These are phyloP conservation scores for Vitis hybrid DNA, from an alignment of 177 flowering plant species.

Conservation along the genomic window DNA sequence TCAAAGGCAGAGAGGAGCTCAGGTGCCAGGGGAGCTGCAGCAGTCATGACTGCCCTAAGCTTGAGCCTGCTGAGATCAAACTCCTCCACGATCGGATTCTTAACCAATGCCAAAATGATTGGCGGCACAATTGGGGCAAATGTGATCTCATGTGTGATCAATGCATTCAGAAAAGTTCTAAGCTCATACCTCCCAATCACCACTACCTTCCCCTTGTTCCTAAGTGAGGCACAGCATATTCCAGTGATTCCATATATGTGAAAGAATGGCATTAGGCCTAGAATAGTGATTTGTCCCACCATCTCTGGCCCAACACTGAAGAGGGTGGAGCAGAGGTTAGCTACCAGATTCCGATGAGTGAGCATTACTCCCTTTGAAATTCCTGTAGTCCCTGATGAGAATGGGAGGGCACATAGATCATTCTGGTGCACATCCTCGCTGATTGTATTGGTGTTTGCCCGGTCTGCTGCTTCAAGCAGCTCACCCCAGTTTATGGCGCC, in stretches of 20 bases:
- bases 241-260: conserved; percentile 93
- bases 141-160: conserved; percentile 68
- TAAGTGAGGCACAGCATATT: conserved; percentile 80
- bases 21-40: conserved; percentile 97
- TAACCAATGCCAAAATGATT: conserved; percentile 70
- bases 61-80: conserved; percentile 75
- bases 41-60: conserved; percentile 84
- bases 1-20: conserved; percentile 72
- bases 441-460: conserved; percentile 26
- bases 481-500: conserved; percentile 67
- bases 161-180: conserved; percentile 57
- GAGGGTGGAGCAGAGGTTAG: conserved; percentile 87
- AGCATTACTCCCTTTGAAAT: conserved; percentile 93
- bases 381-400: conserved; percentile 98
- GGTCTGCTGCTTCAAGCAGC: conserved; percentile 68
- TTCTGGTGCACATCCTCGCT: conserved; percentile 41
- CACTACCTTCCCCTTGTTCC: conserved; percentile 92
- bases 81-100: conserved; percentile 80
- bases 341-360: conserved; percentile 77
- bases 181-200: conserved; percentile 83
- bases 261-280: conserved; percentile 94
- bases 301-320: conserved; percentile 72
- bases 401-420: conserved; percentile 93
- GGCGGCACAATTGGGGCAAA: conserved; percentile 99
- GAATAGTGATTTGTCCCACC: conserved; percentile 67